Conservation (phyloP, 768 basidiomycete genomes). For the Tremella fuciformis region DNA sequence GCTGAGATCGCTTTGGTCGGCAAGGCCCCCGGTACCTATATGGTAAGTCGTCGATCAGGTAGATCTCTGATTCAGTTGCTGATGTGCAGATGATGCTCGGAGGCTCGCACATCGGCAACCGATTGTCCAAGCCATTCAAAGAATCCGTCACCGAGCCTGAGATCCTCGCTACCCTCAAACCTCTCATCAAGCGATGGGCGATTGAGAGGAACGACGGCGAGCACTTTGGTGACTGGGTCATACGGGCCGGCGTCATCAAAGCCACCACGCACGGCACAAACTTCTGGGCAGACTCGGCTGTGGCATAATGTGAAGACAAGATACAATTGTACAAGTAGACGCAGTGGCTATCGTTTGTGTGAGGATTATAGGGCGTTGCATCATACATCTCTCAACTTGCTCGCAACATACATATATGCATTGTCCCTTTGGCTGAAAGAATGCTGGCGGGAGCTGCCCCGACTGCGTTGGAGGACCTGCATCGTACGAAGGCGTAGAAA, state of each 20-base stretch:
- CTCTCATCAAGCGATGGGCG: slow-evolving; percentile 94
- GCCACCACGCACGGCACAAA: slow-evolving; percentile 75
- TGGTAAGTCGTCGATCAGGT: slow-evolving; percentile 48
- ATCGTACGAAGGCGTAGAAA: too few species aligned
- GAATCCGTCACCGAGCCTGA: slow-evolving; percentile 76
- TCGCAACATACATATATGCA: too few species aligned
- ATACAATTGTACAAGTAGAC: too few species aligned
- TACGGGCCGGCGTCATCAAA: slow-evolving; percentile 85
- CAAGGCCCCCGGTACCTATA: slow-evolving; percentile 86
- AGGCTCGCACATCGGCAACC: slow-evolving; percentile 89
- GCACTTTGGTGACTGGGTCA: slow-evolving; percentile 91
- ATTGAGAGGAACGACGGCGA: slow-evolving; percentile 82
- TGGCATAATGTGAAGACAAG: slow-evolving; percentile 1
- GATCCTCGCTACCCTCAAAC: slow-evolving; percentile 78
- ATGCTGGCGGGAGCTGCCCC: too few species aligned
- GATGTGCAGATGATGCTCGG: slow-evolving; percentile 62
- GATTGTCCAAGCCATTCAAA: slow-evolving; percentile 93
- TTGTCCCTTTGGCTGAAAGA: too few species aligned
- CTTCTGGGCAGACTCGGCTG: slow-evolving; percentile 70
- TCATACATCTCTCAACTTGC: too few species aligned
- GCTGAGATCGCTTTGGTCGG: slow-evolving; percentile 96
- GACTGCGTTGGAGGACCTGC: too few species aligned
- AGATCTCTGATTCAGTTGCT: slow-evolving; percentile 57
- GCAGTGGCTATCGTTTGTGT: too few species aligned
- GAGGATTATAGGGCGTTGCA: too few species aligned